phyloP scores from a whole-genome alignment of 2,329 filamentous ascomycete species.

The Neoscytalidium dimidiatum region DNA sequence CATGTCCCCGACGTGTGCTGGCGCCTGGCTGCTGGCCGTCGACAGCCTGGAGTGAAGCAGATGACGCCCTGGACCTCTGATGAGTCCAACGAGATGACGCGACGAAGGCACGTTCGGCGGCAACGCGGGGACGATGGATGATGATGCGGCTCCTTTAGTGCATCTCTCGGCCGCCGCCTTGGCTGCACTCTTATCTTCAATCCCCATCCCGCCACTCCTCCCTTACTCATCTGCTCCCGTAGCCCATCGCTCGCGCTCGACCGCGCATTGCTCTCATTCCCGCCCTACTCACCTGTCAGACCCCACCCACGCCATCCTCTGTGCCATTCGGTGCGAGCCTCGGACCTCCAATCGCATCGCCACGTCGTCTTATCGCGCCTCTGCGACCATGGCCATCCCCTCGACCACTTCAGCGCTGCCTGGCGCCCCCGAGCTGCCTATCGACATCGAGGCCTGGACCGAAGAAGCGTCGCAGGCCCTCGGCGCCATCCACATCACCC shows the following conservation, averaged over 20 bases:
- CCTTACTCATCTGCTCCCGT: neutral
- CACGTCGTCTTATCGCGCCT: conserved; percentile 2
- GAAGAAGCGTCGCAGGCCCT: conserved; percentile 48
- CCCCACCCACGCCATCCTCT: neutral
- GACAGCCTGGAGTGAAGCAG: neutral
- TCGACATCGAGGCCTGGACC: conserved; percentile 52
- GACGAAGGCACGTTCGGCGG: neutral
- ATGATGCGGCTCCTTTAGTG: neutral
- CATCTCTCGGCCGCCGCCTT: neutral
- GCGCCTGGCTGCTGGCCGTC: neutral
- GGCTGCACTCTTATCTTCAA: conserved; percentile 1
- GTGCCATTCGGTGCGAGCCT: no score
- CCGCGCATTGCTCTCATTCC: neutral
- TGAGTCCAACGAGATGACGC: conserved; percentile 9
- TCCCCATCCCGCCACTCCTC: neutral
- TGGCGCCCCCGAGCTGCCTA: conserved; percentile 24
- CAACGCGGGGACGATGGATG: neutral
- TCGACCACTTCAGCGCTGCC: neutral
- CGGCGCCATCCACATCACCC: conserved; percentile 41
- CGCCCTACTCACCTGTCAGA: no score
- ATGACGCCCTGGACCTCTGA: neutral
- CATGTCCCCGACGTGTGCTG: neutral
- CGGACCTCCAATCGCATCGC: neutral
- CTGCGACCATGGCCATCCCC: neutral
- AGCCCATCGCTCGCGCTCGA: neutral